phyloP scores from a whole-genome alignment of 2,329 filamentous ascomycete species.

The Hortaea werneckii region DNA sequence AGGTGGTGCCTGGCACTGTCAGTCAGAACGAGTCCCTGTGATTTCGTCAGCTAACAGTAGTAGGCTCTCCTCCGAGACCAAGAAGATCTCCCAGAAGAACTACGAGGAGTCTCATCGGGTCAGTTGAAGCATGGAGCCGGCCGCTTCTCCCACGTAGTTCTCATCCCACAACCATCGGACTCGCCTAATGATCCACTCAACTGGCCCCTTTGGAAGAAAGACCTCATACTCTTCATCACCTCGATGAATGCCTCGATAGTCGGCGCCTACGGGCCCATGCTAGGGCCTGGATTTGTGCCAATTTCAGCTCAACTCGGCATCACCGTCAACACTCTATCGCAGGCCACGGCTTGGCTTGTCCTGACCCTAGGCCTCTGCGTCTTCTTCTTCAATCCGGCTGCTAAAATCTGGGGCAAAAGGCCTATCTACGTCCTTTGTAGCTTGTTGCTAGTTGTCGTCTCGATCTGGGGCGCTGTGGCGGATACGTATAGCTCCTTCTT shows the following conservation, averaged over 20 bases:
- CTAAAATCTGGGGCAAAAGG: slow-evolving; percentile 40
- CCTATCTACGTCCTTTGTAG: slow-evolving; percentile 40
- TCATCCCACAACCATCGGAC: slow-evolving; percentile 38
- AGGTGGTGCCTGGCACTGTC: slow-evolving; percentile 40
- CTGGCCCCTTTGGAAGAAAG: slow-evolving; percentile 37
- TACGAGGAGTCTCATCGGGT: slow-evolving; percentile 33
- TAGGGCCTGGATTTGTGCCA: slow-evolving; percentile 40
- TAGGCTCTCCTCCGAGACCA: slow-evolving; percentile 38
- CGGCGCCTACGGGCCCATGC: slow-evolving; percentile 44
- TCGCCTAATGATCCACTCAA: slow-evolving; percentile 42
- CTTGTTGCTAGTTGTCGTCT: slow-evolving; percentile 37
- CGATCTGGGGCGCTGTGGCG: slow-evolving; percentile 36
- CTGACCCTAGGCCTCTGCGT: slow-evolving; percentile 38
- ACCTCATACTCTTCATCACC: slow-evolving; percentile 37
- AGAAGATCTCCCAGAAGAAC: slow-evolving; percentile 38
- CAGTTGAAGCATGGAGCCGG: slow-evolving; percentile 24
- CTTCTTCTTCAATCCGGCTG: slow-evolving; percentile 41
- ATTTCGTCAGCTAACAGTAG: too few species aligned
- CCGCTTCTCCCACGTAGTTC: slow-evolving; percentile 17
- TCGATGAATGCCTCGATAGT: slow-evolving; percentile 39
- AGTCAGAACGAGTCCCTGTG: slow-evolving; percentile 13
- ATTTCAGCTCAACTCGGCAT: slow-evolving; percentile 36
- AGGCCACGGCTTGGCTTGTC: slow-evolving; percentile 41
- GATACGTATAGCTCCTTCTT: slow-evolving; percentile 38
- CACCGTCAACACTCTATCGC: slow-evolving; percentile 34